phyloP scores from a whole-genome alignment of 2,329 filamentous ascomycete species.

The Colletotrichum sp. region DNA sequence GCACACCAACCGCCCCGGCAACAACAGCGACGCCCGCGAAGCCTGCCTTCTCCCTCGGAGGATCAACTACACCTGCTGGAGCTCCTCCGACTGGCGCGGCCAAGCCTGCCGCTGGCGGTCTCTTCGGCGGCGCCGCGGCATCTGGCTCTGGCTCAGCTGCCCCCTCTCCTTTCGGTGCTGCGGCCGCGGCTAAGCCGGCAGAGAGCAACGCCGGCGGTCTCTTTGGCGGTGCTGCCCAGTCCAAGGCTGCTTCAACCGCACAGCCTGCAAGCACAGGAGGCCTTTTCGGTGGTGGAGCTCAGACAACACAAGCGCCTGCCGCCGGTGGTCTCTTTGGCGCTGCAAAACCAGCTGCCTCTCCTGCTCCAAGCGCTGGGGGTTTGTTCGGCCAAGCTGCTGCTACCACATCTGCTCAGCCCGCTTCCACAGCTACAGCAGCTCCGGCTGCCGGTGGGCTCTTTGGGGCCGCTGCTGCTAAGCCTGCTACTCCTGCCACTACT shows the following conservation, averaged over 20 bases:
- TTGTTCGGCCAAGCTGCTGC: slow-evolving; percentile 21
- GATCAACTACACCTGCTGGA: slow-evolving; percentile 61
- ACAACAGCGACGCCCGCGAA: slow-evolving; percentile 49
- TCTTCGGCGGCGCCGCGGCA: slow-evolving; percentile 32
- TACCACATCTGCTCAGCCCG: slow-evolving; percentile 28
- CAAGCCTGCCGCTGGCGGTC: slow-evolving; percentile 32
- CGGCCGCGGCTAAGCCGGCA: slow-evolving; percentile 4
- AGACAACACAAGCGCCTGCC: slow-evolving; percentile 12
- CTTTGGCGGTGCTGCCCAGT: slow-evolving; percentile 33
- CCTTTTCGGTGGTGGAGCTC: slow-evolving; percentile 14
- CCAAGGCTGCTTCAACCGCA: slow-evolving; percentile 28
- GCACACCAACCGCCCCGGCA: slow-evolving; percentile 11
- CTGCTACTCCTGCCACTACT: slow-evolving; percentile 34
- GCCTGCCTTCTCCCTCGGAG: slow-evolving; percentile 48
- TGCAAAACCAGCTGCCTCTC: slow-evolving; percentile 2
- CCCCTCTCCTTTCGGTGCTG: slow-evolving; percentile 14
- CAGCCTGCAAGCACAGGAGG: slow-evolving; percentile 23
- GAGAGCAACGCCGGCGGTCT: slow-evolving; percentile 26
- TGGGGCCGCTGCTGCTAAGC: slow-evolving; percentile 42
- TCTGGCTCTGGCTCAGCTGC: slow-evolving; percentile 13
- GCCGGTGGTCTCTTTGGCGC: slow-evolving; percentile 28
- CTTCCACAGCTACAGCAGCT: slow-evolving; percentile 26
- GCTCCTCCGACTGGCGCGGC: slow-evolving; percentile 49
- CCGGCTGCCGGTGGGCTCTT: slow-evolving; percentile 37
- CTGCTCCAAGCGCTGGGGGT: slow-evolving; percentile 7